Base-by-base conservation (phyloP, 2,329 filamentous ascomycete species). In the Colletotrichum cordylinicola region DNA sequence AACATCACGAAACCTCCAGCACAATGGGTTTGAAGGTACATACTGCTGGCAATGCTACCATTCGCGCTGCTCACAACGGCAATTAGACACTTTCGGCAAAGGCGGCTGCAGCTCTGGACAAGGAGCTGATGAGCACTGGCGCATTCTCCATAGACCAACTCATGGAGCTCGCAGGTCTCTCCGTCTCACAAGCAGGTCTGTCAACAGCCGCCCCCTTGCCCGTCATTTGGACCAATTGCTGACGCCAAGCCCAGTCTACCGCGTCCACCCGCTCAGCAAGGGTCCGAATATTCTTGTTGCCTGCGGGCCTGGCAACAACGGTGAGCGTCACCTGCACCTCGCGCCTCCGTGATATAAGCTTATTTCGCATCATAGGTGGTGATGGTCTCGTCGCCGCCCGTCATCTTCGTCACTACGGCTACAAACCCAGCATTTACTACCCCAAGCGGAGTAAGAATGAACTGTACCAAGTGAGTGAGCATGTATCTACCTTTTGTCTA, bases 141-240 rank as follows among this genome's bases (percentile, higher is more conserved):
- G 96, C 94, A 10, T 99, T 98, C 86, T 98, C 95, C 13, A 91
- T 99, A 71, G 97, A 98, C 82, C 97, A 99, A 85, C 88, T 99
- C 65, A 98, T 99, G 97, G 97, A 98, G 83, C 88, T 99, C 9
- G 97, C 97, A 58, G 97, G 97, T 0, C 90, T 99, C 1, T 96
- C 96, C 1, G 96, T 98, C 31, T 96, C 96, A 15, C 96, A 98
- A 88, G 96, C 94, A 67, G 93, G 95, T 96, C 82, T 74, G 56
- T 48, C 24, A 21, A 7, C 4, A n/a, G 8, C 16, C 18, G 24
- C 37, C 16, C 21, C 3, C 24, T 24, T 15, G 6, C 21, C 2
- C 5, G 18, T 48, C 6, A 2, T 21, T 33, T 1, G 10, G 21
- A 18, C 13, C 55, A 12, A 39, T 48, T 12, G 39, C 68, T 75